These are phyloP conservation scores for Allium sativum DNA, from an alignment of 106 monocot species.

Conservation along the genomic window DNA sequence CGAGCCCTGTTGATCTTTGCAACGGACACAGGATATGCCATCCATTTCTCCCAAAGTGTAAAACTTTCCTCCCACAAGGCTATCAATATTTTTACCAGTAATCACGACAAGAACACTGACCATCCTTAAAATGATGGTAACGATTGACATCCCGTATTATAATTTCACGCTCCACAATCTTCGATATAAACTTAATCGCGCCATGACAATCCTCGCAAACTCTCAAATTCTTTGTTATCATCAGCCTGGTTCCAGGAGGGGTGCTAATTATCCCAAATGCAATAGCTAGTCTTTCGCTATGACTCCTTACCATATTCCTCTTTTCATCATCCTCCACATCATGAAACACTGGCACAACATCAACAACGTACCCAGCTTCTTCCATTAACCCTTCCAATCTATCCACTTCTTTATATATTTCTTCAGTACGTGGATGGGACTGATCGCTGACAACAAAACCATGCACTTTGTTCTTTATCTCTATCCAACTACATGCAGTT, in stretches of 20 bases:
- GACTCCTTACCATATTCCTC: slow-evolving; percentile 57
- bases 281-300: slow-evolving; percentile 81
- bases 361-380: slow-evolving; percentile 50
- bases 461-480: slow-evolving; percentile 41
- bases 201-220: slow-evolving; percentile 74
- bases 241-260: slow-evolving; percentile 50
- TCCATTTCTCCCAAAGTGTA: too few relatives aligned
- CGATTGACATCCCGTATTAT: slow-evolving; percentile 72
- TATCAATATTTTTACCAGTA: slow-evolving; percentile 31
- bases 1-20: too few relatives aligned
- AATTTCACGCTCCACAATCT: slow-evolving; percentile 42
- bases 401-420: slow-evolving; percentile 57
- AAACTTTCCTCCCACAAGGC: too few relatives aligned
- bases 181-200: slow-evolving; percentile 69
- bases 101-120: slow-evolving; percentile 49
- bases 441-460: slow-evolving; percentile 59
- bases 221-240: slow-evolving; percentile 64
- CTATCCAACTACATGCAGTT: slow-evolving; percentile 73
- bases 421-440: slow-evolving; percentile 47
- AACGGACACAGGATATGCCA: too few relatives aligned
- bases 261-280: slow-evolving; percentile 70
- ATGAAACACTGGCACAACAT: slow-evolving; percentile 54
- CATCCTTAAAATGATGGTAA: slow-evolving; percentile 58
- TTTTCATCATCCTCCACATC: slow-evolving; percentile 68
- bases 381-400: slow-evolving; percentile 60